Conservation (phyloP, 306 rosid species). For the Purshia tridentata region DNA sequence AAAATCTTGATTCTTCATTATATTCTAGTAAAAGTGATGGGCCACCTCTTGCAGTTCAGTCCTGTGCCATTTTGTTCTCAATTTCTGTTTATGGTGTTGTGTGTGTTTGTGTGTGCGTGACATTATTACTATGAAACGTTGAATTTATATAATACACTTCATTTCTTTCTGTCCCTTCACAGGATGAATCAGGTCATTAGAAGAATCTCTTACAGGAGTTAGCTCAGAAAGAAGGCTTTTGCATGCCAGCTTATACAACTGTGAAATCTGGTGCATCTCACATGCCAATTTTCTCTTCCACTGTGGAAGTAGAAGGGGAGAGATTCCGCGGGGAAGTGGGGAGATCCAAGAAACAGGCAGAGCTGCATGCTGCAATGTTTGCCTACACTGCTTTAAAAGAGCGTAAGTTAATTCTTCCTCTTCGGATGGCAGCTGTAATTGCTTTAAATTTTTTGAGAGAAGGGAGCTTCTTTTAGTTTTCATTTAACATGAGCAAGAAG, state of each 20-base stretch:
- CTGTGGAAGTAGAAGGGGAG: constrained; percentile 37
- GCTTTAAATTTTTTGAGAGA: neutral
- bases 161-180: constrained; percentile 17
- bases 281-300: constrained; percentile 40
- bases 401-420: constrained; percentile 31
- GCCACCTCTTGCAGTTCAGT: no score
- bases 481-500: neutral
- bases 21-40: no score
- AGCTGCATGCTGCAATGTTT: constrained; percentile 48
- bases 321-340: constrained; percentile 38
- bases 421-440: neutral
- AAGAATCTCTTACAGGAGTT: constrained; percentile 51
- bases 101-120: neutral
- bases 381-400: constrained; percentile 38
- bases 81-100: neutral
- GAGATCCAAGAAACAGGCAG: constrained; percentile 44
- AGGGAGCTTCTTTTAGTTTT: neutral
- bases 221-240: constrained; percentile 39
- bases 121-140: neutral
- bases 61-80: neutral
- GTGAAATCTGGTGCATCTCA: constrained; percentile 24
- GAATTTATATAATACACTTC: neutral
- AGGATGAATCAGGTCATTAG: constrained; percentile 39
- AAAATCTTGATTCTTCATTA: no score
- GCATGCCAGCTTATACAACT: constrained; percentile 43